Evolutionary conservation across 139 green algal species (phyloP), one percentile per base, ranked within the genome.

Genomic region (Chlorella vulgaris): DNA sequence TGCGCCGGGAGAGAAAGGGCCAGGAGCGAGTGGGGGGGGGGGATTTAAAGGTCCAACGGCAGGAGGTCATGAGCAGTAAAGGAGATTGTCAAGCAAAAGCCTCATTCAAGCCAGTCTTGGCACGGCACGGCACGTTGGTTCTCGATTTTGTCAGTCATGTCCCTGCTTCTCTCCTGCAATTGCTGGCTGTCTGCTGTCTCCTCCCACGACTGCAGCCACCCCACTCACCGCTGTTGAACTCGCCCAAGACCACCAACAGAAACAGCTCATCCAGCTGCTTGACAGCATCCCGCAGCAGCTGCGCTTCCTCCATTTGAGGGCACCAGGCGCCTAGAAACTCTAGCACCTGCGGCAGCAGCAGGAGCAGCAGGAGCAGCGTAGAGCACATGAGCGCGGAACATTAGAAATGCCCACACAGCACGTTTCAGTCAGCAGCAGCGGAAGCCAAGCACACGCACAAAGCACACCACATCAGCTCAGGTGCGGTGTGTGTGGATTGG

Each of bases 211-310:
- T n/a, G n/a, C n/a, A n/a, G n/a, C n/a, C 42, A 4, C 33, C 7
- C 1, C 28, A 69, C 74, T 28, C 76, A 81, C 76, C 93, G 35
- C 83, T 87, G 85, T 97, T 97, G 88, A 99, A 99, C 86, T 99
- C 96, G 24, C 97, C 97, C 53, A 98, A 94, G n/a, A 98, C 91
- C 39, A 98, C 96, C 39, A 98, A 67, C 65, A 99, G 88, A 84
- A 99, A 99, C 0, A 93, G 90, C 43, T 98, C 94, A 68, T 98
- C 96, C 74, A 99, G 89, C 76, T 92, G 87, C 39, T 84, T 83
- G 4, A 94, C 47, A 1, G 92, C 84, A 60, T 95, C 90, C 5
- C 69, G 69, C 74, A 95, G 74, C 66, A 94, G 76, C n/a, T 55
- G 60, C 36, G 86, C 80, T 80, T 94, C 91, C 50, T 90, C 86